Conservation (phyloP, 495 filamentous ascomycete species). For the Terfezia claveryi region DNA sequence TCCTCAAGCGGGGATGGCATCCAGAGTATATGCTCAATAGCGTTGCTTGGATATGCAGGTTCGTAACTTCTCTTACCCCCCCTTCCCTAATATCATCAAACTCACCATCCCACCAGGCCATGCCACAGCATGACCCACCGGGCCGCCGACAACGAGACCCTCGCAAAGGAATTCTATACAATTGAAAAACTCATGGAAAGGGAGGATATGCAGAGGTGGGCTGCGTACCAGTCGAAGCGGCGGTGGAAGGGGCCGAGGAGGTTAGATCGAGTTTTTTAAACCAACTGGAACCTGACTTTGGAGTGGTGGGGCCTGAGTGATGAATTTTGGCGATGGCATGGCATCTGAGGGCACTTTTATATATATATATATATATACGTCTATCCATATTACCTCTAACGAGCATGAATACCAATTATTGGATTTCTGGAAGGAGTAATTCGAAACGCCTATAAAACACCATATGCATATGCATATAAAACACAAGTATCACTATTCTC, state of each 20-base stretch:
- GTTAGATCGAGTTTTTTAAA: background rate
- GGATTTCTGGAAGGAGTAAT: too few relatives aligned
- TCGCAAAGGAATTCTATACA: conserved; percentile 52
- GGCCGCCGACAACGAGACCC: conserved; percentile 53
- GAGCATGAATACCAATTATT: too few relatives aligned
- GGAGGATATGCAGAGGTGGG: conserved; percentile 53
- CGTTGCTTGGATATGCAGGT: conserved; percentile 70
- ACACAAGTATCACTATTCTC: too few relatives aligned
- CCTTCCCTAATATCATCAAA: background rate
- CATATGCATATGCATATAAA: too few relatives aligned
- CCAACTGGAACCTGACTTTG: too few relatives aligned
- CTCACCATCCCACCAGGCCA: conserved; percentile 21
- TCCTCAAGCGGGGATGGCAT: conserved; percentile 62
- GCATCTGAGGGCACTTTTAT: too few relatives aligned
- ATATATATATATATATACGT: too few relatives aligned
- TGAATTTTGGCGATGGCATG: too few relatives aligned
- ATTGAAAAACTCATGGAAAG: conserved; percentile 45
- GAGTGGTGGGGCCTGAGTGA: too few relatives aligned
- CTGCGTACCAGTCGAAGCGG: conserved; percentile 19
- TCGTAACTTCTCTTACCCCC: conserved; percentile 1
- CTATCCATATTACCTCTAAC: too few relatives aligned
- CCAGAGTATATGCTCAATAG: conserved; percentile 48
- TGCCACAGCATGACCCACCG: conserved; percentile 74
- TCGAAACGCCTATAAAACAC: too few relatives aligned
- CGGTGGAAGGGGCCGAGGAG: conserved; percentile 26